phyloP scores from a whole-genome alignment of 1,284 basidiomycete genomes.

The Kwoniella shivajii region DNA sequence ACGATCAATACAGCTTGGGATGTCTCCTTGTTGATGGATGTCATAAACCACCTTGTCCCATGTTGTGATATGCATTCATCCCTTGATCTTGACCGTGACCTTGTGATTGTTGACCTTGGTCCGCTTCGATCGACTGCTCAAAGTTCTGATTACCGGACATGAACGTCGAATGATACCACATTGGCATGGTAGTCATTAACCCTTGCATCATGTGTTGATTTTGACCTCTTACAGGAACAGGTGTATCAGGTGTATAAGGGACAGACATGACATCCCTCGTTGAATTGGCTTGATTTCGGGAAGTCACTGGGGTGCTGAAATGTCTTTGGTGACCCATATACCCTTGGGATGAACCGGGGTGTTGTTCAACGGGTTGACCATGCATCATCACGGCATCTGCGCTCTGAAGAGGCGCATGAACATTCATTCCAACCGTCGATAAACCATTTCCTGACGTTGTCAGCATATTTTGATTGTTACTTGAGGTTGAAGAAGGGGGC shows the following conservation, averaged over 20 bases:
- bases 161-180: slow-evolving; percentile 14
- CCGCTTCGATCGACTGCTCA: background rate
- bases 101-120: background rate
- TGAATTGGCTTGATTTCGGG: background rate
- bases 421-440: background rate
- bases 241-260: slow-evolving; percentile 17
- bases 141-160: background rate
- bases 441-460: background rate
- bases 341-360: background rate
- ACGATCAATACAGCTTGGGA: no score
- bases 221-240: slow-evolving; percentile 14
- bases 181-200: slow-evolving; percentile 1
- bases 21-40: background rate
- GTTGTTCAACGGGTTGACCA: background rate
- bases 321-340: slow-evolving; percentile 2
- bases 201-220: slow-evolving; percentile 2
- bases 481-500: slow-evolving; percentile 1
- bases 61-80: background rate
- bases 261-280: background rate
- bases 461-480: background rate
- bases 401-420: background rate
- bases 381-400: background rate
- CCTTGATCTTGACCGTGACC: background rate
- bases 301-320: slow-evolving; percentile 4
- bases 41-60: background rate